These are phyloP conservation scores for Taphrina communis DNA, from an alignment of 1,139 yeast species.

Conservation along the genomic window DNA sequence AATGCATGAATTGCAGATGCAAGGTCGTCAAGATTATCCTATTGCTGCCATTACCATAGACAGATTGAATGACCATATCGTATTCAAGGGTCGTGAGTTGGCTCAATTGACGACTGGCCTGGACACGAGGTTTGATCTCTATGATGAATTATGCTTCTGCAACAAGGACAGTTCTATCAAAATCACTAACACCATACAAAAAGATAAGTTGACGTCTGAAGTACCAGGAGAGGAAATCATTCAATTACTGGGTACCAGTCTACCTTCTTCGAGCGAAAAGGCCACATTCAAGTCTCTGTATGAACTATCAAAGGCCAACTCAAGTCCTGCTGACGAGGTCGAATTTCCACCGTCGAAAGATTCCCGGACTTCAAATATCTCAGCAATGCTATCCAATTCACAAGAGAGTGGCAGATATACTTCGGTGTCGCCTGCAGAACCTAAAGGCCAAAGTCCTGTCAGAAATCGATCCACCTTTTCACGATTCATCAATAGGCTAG, in stretches of 20 bases:
- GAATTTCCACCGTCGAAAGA: slow-evolving; percentile 19
- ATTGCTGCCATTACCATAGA: slow-evolving; percentile 68
- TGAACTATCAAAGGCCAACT: slow-evolving; percentile 21
- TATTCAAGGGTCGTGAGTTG: slow-evolving; percentile 28
- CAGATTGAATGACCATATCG: slow-evolving; percentile 53
- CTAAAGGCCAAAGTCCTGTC: slow-evolving; percentile 7
- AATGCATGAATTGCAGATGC: slow-evolving; percentile 94
- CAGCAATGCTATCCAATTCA: slow-evolving; percentile 3
- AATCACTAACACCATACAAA: background rate
- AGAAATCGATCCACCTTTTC: slow-evolving; percentile 10
- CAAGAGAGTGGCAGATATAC: background rate
- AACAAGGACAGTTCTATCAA: background rate
- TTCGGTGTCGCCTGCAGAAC: background rate
- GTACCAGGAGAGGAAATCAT: slow-evolving; percentile 27
- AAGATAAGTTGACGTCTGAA: slow-evolving; percentile 1
- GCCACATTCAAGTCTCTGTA: slow-evolving; percentile 22
- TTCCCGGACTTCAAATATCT: slow-evolving; percentile 3
- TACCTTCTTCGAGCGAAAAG: slow-evolving; percentile 26
- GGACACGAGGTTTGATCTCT: slow-evolving; percentile 26
- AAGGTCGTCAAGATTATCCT: slow-evolving; percentile 96
- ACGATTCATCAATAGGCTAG: slow-evolving; percentile 11
- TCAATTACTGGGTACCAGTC: slow-evolving; percentile 29
- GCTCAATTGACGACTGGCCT: slow-evolving; percentile 18
- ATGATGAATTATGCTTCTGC: slow-evolving; percentile 33
- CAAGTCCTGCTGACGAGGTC: background rate